Conservation (phyloP, 1,284 basidiomycete genomes). For the Malassezia cuniculi region DNA sequence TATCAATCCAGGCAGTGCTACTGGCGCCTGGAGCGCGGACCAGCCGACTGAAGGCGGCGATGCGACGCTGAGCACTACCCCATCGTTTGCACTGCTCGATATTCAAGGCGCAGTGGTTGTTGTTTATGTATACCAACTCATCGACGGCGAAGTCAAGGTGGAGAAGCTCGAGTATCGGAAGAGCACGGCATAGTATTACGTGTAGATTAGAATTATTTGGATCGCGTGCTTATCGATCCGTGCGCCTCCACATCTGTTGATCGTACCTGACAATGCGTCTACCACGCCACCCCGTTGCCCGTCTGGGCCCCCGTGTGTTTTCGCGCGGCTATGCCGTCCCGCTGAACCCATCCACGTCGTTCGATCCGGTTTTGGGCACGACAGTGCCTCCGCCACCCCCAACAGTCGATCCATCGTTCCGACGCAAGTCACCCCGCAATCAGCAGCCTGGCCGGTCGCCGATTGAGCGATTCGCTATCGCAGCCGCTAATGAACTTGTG, state of each 20-base stretch:
- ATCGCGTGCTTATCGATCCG: background rate
- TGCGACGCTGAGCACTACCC: background rate
- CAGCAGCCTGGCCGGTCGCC: constrained; percentile 9
- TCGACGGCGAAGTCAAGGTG: constrained; percentile 42
- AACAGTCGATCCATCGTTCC: too few relatives aligned
- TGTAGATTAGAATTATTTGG: too few relatives aligned
- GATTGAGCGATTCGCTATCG: background rate
- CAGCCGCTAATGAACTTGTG: background rate
- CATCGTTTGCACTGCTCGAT: constrained; percentile 29
- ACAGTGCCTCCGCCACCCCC: background rate
- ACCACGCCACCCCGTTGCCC: too few relatives aligned
- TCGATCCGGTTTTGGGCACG: constrained; percentile 1
- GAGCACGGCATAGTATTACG: background rate
- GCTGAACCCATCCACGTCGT: constrained; percentile 23
- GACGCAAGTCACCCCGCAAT: too few relatives aligned
- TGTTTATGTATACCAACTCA: constrained; percentile 43
- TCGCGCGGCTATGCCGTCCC: constrained; percentile 16
- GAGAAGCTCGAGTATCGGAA: constrained; percentile 44
- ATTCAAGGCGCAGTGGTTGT: constrained; percentile 41
- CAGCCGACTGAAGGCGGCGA: constrained; percentile 51
- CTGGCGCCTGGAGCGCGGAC: constrained; percentile 66
- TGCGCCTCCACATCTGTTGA: constrained; percentile 2
- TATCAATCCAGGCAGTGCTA: constrained; percentile 87
- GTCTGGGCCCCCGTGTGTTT: too few relatives aligned
- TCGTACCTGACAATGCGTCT: too few relatives aligned